Percentiles rank a stretch among this genome's conserved stretches.
Evolutionary conservation across 768 basidiomycete genomes (phyloP).

Genomic region (Trametopsis cervina): DNA sequence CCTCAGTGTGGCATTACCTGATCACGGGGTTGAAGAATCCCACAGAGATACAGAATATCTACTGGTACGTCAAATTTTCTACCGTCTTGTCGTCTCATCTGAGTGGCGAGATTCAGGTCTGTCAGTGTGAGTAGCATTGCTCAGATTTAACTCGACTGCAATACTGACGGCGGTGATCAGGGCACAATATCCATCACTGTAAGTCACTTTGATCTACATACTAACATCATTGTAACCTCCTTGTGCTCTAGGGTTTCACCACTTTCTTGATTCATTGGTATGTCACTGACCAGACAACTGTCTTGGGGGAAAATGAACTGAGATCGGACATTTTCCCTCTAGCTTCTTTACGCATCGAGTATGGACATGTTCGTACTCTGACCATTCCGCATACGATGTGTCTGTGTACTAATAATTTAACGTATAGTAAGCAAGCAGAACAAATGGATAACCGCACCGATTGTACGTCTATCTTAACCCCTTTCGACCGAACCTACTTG

Average conservation of each 20-base stretch:
- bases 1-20: slow-evolving; percentile 10
- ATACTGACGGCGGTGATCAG: background rate
- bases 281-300: slow-evolving; percentile 2
- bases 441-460: slow-evolving; percentile 4
- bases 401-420: background rate
- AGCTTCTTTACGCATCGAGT: slow-evolving; percentile 16
- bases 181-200: slow-evolving; percentile 6
- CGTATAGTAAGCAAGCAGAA: slow-evolving; percentile 17
- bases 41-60: background rate
- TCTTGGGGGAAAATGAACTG: too few relatives aligned
- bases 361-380: slow-evolving; percentile 11
- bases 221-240: too few relatives aligned
- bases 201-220: too few relatives aligned
- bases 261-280: slow-evolving; percentile 14
- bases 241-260: slow-evolving; percentile 8
- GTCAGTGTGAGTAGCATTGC: slow-evolving; percentile 7
- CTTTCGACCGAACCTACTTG: background rate
- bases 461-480: slow-evolving; percentile 1
- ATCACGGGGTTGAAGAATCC: slow-evolving; percentile 6
- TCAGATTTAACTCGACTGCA: background rate
- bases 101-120: slow-evolving; percentile 1
- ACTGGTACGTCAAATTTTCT: slow-evolving; percentile 7
- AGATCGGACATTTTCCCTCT: background rate
- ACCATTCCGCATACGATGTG: background rate
- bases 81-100: background rate